phyloP scores from a whole-genome alignment of 2,329 filamentous ascomycete species.

The Zelopaecilomyces penicillatus region DNA sequence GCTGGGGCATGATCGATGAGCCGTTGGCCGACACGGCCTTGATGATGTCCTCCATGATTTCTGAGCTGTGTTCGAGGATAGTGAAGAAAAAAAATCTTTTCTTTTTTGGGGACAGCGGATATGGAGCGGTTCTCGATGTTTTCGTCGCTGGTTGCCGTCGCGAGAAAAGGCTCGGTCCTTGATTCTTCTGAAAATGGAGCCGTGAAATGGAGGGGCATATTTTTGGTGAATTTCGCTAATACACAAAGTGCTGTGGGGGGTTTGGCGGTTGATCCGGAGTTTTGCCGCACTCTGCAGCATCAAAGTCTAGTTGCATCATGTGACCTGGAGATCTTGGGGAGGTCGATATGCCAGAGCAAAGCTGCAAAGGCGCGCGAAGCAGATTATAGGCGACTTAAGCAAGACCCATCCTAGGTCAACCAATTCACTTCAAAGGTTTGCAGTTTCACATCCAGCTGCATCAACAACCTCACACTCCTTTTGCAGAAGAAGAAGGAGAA shows the following conservation, averaged over 20 bases:
- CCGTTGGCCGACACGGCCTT: slow-evolving; percentile 53
- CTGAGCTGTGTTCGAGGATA: not conserved
- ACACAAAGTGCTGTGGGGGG: slow-evolving; percentile 28
- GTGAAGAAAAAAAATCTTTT: no score
- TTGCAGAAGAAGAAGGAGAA: no score
- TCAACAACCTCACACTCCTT: not conserved
- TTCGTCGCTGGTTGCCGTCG: no score
- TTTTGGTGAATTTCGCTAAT: slow-evolving; percentile 34
- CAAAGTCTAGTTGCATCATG: slow-evolving; percentile 22
- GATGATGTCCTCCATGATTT: slow-evolving; percentile 33
- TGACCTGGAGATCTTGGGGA: slow-evolving; percentile 23
- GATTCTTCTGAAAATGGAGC: not conserved
- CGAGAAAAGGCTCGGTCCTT: slow-evolving; percentile 18
- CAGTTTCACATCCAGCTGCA: no score
- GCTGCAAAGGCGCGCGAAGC: not conserved
- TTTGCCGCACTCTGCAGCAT: slow-evolving; percentile 20
- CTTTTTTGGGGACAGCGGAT: no score
- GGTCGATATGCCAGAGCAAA: slow-evolving; percentile 1
- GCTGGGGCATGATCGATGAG: slow-evolving; percentile 76
- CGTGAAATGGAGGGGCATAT: slow-evolving; percentile 32
- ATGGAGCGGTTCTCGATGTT: no score
- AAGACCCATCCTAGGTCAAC: not conserved
- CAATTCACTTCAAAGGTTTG: not conserved
- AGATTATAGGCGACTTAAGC: no score
- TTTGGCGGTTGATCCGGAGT: slow-evolving; percentile 20